These are phyloP conservation scores for Tuber calosporum DNA, from an alignment of 495 filamentous ascomycete genomes.

Conservation along the genomic window DNA sequence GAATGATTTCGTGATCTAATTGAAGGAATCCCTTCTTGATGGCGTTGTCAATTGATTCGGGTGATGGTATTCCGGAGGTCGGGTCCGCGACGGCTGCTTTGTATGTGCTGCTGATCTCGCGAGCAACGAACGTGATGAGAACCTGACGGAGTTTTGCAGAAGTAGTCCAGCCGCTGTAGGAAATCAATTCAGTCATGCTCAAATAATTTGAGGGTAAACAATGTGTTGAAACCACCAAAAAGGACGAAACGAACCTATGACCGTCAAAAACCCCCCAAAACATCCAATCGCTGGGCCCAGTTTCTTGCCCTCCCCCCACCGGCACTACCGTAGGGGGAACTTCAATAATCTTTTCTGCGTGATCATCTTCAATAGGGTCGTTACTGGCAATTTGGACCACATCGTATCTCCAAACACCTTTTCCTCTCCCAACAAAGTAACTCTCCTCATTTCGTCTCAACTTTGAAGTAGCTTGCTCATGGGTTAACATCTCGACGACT, in stretches of 20 bases:
- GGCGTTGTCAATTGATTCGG: conserved; percentile 74
- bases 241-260: conserved; percentile 60
- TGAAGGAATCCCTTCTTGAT: conserved; percentile 87
- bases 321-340: conserved; percentile 56
- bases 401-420: conserved; percentile 91
- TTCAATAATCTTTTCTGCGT: conserved; percentile 94
- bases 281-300: conserved; percentile 82
- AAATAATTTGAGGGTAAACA: not conserved
- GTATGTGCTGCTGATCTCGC: conserved; percentile 90
- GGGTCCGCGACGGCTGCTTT: conserved; percentile 64
- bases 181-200: conserved; percentile 10
- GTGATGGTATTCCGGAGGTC: conserved; percentile 53
- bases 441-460: conserved; percentile 83
- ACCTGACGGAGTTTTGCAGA: conserved; percentile 91
- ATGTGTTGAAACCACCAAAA: not conserved
- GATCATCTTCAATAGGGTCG: conserved; percentile 96
- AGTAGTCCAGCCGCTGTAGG: conserved; percentile 81
- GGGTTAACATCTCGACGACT: conserved; percentile 89
- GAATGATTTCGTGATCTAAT: conserved; percentile 86
- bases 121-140: conserved; percentile 82
- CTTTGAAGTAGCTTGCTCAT: conserved; percentile 87
- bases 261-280: conserved; percentile 99
- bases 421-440: conserved; percentile 79
- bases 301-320: conserved; percentile 45
- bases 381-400: conserved; percentile 93